These are phyloP conservation scores for Suillus spraguei DNA, from an alignment of 768 basidiomycete species.

Conservation along the genomic window DNA sequence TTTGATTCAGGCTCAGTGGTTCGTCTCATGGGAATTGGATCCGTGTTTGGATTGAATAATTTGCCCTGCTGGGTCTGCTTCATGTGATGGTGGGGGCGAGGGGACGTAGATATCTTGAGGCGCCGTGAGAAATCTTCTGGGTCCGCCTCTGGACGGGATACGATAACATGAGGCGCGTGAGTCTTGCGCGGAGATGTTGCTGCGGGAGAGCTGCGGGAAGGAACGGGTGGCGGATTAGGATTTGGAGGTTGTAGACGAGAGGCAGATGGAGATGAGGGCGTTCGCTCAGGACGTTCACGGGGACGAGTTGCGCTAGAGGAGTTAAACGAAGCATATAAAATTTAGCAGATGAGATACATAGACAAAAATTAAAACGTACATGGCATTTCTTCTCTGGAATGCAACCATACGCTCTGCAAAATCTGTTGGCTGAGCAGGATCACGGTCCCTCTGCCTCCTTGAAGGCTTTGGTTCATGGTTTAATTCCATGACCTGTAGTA, in stretches of 20 bases:
- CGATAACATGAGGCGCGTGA: slow-evolving; percentile 36
- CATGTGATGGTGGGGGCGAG: slow-evolving; percentile 39
- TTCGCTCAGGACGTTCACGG: slow-evolving; percentile 50
- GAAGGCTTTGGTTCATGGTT: slow-evolving; percentile 30
- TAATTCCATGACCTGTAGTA: slow-evolving; percentile 31
- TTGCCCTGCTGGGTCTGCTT: slow-evolving; percentile 43
- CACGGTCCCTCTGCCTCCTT: slow-evolving; percentile 47
- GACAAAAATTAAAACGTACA: slow-evolving; percentile 38
- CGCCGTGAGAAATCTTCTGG: slow-evolving; percentile 73
- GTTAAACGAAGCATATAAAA: slow-evolving; percentile 15
- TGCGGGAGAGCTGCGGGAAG: slow-evolving; percentile 26
- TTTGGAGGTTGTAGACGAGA: slow-evolving; percentile 35
- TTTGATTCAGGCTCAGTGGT: slow-evolving; percentile 67
- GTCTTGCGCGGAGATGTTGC: slow-evolving; percentile 36
- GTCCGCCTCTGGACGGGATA: slow-evolving; percentile 55
- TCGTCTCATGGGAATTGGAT: slow-evolving; percentile 62
- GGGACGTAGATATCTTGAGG: slow-evolving; percentile 64
- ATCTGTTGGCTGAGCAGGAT: slow-evolving; percentile 45
- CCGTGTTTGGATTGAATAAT: slow-evolving; percentile 74
- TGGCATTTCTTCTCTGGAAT: slow-evolving; percentile 64
- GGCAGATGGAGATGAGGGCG: slow-evolving; percentile 30
- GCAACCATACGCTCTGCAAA: slow-evolving; percentile 68
- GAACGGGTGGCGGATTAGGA: slow-evolving; percentile 24
- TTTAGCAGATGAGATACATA: not conserved
- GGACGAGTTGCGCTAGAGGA: slow-evolving; percentile 44